A percentile compares a stretch with the other conserved stretches of the same genome.
These are phyloP conservation scores for Jaenimonas drosophilae DNA, from an alignment of 208 protist genomes.

Conservation along the genomic window DNA sequence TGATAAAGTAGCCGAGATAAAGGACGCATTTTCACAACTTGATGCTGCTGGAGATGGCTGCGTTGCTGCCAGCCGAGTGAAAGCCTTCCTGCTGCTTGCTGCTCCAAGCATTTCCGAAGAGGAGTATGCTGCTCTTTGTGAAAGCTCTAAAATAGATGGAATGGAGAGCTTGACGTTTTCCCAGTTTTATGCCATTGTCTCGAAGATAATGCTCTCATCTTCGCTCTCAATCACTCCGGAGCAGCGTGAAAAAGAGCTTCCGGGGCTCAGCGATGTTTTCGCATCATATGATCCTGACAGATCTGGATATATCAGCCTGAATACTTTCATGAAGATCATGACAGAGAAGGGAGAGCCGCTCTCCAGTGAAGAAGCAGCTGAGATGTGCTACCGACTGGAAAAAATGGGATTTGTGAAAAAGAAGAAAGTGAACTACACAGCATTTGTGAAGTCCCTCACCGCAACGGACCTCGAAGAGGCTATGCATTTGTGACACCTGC, in stretches of 20 bases:
- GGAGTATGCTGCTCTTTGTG: slow-evolving; percentile 18
- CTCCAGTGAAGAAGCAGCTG: slow-evolving; percentile 19
- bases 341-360: slow-evolving; percentile 32
- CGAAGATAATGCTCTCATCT: slow-evolving; percentile 10
- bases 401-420: slow-evolving; percentile 27
- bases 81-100: slow-evolving; percentile 17
- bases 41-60: slow-evolving; percentile 30
- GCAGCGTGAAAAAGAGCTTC: slow-evolving; percentile 3
- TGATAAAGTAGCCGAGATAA: slow-evolving; percentile 49
- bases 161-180: slow-evolving; percentile 34
- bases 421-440: slow-evolving; percentile 40
- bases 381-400: slow-evolving; percentile 24
- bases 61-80: slow-evolving; percentile 21
- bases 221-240: slow-evolving; percentile 1
- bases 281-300: slow-evolving; percentile 29
- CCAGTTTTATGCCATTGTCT: slow-evolving; percentile 43
- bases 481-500: neutral
- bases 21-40: slow-evolving; percentile 45
- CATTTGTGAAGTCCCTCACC: slow-evolving; percentile 28
- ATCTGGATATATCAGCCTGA: slow-evolving; percentile 36
- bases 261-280: slow-evolving; percentile 21
- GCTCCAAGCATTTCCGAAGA: slow-evolving; percentile 13
- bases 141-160: slow-evolving; percentile 19
- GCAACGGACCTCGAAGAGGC: slow-evolving; percentile 7
- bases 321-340: slow-evolving; percentile 38